A percentile compares a stretch with the other conserved stretches of the same genome.
Conservation (phyloP, 257 asterid species). For the Phtheirospermum japonicum region DNA sequence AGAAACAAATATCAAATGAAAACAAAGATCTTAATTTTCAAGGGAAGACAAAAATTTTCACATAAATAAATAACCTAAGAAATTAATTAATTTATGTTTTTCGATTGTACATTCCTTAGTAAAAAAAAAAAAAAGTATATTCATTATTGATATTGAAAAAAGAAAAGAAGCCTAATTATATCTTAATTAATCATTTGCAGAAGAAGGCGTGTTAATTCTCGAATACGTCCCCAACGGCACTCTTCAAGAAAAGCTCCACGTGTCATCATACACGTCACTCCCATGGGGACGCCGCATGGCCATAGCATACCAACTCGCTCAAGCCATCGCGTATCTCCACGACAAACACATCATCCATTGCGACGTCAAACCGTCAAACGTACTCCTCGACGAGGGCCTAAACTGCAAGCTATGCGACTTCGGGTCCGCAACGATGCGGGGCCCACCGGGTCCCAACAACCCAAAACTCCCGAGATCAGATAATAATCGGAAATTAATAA, state of each 20-base stretch:
- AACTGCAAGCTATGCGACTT: constrained; percentile 79
- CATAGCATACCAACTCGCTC: constrained; percentile 65
- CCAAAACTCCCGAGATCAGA: constrained; percentile 18
- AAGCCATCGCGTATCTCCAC: constrained; percentile 64
- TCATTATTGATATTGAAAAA: no score
- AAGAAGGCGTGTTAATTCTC: constrained; percentile 47
- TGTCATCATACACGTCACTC: constrained; percentile 22
- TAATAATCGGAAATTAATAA: constrained; percentile 33
- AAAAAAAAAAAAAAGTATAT: no score
- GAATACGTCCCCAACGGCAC: constrained; percentile 60
- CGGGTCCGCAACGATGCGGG: constrained; percentile 41
- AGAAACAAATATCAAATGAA: no score
- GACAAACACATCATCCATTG: constrained; percentile 61
- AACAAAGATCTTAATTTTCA: no score
- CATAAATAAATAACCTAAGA: no score
- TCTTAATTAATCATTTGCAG: no score
- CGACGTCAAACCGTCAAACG: constrained; percentile 68
- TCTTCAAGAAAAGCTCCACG: constrained; percentile 51
- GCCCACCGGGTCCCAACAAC: constrained; percentile 23
- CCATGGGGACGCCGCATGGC: constrained; percentile 55
- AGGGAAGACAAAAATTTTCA: no score
- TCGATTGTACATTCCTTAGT: no score
- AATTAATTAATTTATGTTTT: no score
- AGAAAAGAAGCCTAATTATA: no score
- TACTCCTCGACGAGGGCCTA: constrained; percentile 46